Conservation (phyloP, 331 rosid genomes). For the Phaseolus coccineus region DNA sequence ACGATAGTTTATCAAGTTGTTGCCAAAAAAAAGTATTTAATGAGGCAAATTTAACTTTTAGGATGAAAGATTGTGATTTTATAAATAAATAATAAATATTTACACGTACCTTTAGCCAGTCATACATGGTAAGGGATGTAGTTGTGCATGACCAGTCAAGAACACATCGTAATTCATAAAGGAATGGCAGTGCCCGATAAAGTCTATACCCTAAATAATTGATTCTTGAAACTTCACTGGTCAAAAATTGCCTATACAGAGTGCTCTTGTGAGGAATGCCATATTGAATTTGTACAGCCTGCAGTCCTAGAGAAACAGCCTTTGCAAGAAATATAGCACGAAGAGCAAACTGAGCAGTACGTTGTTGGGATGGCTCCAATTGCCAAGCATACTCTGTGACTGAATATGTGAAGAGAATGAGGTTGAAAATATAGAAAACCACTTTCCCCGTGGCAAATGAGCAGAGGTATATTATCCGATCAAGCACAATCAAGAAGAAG, state of each 20-base stretch:
- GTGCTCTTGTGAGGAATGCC: constrained; percentile 97
- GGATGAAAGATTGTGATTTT: constrained; percentile 14
- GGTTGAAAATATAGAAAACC: constrained; percentile 92
- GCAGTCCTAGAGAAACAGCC: constrained; percentile 86
- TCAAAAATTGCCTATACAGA: constrained; percentile 90
- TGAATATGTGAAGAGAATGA: constrained; percentile 89
- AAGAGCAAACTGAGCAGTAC: constrained; percentile 75
- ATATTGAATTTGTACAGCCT: constrained; percentile 86
- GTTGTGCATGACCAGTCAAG: constrained; percentile 99
- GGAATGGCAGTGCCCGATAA: constrained; percentile 96
- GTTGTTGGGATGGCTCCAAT: constrained; percentile 69
- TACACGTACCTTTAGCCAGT: constrained; percentile 87
- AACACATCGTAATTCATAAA: constrained; percentile 94
- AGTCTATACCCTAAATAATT: constrained; percentile 92
- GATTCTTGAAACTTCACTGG: constrained; percentile 89
- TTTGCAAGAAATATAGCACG: constrained; percentile 92
- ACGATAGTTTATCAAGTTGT: constrained; percentile 9
- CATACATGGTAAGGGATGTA: constrained; percentile 98
- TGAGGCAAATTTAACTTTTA: constrained; percentile 25
- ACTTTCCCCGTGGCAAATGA: constrained; percentile 93
- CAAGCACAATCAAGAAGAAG: constrained; percentile 98
- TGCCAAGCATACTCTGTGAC: constrained; percentile 96
- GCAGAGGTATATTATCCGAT: constrained; percentile 95
- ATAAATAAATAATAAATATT: constrained; percentile 38
- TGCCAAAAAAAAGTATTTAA: not conserved